Percentiles rank a stretch among this genome's conserved stretches.
These are phyloP conservation scores for Phytophthora tentaculata DNA, from an alignment of 352 stramenopile genomes.

Conservation along the genomic window DNA sequence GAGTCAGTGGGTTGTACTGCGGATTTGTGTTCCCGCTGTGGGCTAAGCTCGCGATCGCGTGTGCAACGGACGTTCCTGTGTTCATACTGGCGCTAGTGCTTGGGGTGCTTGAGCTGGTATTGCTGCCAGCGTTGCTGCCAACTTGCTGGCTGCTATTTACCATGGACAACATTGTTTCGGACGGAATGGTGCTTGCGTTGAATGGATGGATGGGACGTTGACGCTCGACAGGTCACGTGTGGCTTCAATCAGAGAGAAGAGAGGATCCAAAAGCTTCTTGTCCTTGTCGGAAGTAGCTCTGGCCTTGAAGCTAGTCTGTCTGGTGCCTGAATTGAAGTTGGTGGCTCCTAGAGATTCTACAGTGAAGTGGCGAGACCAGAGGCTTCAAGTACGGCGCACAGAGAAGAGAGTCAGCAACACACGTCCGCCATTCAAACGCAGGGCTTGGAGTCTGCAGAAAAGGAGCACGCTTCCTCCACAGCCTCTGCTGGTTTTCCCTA, in stretches of 20 bases:
- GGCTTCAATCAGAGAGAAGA: constrained; percentile 11
- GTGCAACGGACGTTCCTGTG: constrained; percentile 37
- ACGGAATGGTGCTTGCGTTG: constrained; percentile 31
- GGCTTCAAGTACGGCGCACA: constrained; percentile 67
- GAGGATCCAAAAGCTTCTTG: constrained; percentile 5
- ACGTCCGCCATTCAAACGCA: constrained; percentile 52
- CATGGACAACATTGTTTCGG: constrained; percentile 66
- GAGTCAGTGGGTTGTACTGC: constrained; percentile 21
- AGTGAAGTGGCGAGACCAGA: constrained; percentile 31
- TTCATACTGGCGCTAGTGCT: constrained; percentile 27
- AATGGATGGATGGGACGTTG: constrained; percentile 29
- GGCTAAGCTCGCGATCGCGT: constrained; percentile 39
- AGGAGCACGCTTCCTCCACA: constrained; percentile 40
- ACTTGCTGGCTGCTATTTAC: constrained; percentile 48
- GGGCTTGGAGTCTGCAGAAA: constrained; percentile 35
- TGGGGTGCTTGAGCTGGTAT: constrained; percentile 11
- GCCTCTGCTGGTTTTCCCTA: constrained; percentile 10
- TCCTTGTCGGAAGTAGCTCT: constrained; percentile 11
- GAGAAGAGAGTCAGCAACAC: constrained; percentile 52
- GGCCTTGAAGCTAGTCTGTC: constrained; percentile 10
- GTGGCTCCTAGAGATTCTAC: constrained; percentile 60
- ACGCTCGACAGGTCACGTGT: constrained; percentile 20
- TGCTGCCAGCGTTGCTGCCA: constrained; percentile 24
- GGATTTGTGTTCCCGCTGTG: constrained; percentile 21
- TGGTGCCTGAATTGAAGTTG: constrained; percentile 73